Evolutionary conservation across 805 yeast genomes (phyloP).

Genomic region (Candida lessepsii): DNA sequence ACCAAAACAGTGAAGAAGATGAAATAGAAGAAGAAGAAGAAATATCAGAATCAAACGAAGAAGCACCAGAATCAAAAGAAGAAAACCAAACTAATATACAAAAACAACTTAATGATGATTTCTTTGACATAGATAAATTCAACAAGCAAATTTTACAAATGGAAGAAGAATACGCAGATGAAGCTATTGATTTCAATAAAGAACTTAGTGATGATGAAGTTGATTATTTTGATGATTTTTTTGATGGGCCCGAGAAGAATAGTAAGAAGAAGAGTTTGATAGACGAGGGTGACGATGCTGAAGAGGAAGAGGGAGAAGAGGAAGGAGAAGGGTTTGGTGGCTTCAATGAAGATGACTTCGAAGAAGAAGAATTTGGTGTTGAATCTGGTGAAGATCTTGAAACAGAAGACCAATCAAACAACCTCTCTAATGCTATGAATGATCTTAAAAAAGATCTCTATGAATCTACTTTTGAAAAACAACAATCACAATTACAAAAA

Average conservation of each 20-base stretch:
- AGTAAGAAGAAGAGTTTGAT: neutral
- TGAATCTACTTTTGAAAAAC: slow-evolving; percentile 75
- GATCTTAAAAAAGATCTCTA: slow-evolving; percentile 63
- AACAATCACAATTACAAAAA: slow-evolving; percentile 69
- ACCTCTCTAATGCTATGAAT: slow-evolving; percentile 45
- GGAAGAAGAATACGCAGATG: slow-evolving; percentile 30
- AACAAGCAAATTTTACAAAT: slow-evolving; percentile 69
- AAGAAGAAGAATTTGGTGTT: slow-evolving; percentile 39
- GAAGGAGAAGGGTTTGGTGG: slow-evolving; percentile 23
- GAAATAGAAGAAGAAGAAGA: slow-evolving; percentile 20
- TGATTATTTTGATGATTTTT: slow-evolving; percentile 66
- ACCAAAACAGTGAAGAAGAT: slow-evolving; percentile 22
- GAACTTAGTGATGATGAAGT: slow-evolving; percentile 48
- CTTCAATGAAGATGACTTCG: slow-evolving; percentile 30
- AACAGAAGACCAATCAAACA: too few relatives aligned
- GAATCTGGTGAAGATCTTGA: too few relatives aligned
- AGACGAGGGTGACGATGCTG: slow-evolving; percentile 18
- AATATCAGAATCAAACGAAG: slow-evolving; percentile 18
- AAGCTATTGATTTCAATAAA: slow-evolving; percentile 44
- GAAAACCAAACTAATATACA: slow-evolving; percentile 8
- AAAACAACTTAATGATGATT: slow-evolving; percentile 64
- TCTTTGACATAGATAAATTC: slow-evolving; percentile 83
- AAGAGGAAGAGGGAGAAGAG: slow-evolving; percentile 21
- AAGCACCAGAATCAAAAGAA: slow-evolving; percentile 18
- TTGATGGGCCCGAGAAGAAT: slow-evolving; percentile 42